phyloP scores from a whole-genome alignment of 768 basidiomycete species.

The Termitomyces sp. region DNA sequence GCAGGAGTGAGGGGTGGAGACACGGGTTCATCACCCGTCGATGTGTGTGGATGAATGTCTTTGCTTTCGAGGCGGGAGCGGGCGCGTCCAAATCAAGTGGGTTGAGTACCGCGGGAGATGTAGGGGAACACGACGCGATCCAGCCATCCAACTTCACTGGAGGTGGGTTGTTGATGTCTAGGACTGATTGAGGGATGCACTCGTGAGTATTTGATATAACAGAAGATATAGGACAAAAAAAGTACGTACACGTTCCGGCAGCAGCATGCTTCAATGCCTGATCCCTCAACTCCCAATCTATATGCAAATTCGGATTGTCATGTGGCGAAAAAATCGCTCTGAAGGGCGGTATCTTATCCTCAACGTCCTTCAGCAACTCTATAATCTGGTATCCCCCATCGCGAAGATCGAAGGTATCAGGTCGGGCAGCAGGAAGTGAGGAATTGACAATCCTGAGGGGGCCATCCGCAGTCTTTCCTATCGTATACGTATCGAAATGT shows the following conservation, averaged over 20 bases:
- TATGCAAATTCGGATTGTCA: conserved; percentile 36
- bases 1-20: conserved; percentile 31
- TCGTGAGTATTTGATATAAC: too few species aligned
- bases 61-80: conserved; percentile 13
- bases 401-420: conserved; percentile 18
- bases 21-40: conserved; percentile 42
- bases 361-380: conserved; percentile 33
- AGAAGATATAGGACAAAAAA: not conserved
- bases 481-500: conserved; percentile 31
- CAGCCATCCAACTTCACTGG: too few species aligned
- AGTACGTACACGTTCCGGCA: conserved; percentile 27
- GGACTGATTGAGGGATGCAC: too few species aligned
- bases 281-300: conserved; percentile 27
- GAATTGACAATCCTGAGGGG: conserved; percentile 23
- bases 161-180: too few species aligned
- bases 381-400: conserved; percentile 24
- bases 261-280: conserved; percentile 30
- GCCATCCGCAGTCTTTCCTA: conserved; percentile 26
- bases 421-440: conserved; percentile 19
- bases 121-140: conserved; percentile 28
- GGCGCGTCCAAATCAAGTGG: too few species aligned
- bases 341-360: conserved; percentile 37
- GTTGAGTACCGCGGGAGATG: conserved; percentile 23
- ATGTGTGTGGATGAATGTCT: conserved; percentile 44
- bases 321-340: conserved; percentile 46